Conservation (phyloP, 176 grass and related monocot species). For the Sorghum bicolor region DNA sequence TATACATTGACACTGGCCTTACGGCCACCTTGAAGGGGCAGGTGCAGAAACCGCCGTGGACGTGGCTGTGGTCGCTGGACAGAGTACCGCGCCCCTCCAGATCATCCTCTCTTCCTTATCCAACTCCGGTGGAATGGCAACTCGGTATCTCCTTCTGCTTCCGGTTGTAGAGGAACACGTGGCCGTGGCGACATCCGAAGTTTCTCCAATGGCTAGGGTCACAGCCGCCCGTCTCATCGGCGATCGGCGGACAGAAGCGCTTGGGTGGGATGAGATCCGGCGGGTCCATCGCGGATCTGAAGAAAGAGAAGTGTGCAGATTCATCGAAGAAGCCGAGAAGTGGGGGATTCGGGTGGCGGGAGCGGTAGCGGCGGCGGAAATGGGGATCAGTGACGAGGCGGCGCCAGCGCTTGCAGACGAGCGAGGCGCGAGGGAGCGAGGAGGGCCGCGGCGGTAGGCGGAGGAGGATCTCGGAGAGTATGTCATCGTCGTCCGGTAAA, state of each 20-base stretch:
- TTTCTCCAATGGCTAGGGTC: background rate
- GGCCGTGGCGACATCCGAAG: constrained; percentile 12
- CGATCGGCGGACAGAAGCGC: background rate
- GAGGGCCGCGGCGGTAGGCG: background rate
- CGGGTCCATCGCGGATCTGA: background rate
- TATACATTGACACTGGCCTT: no score
- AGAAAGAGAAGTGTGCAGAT: background rate
- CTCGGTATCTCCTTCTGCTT: background rate
- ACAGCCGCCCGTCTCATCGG: no score
- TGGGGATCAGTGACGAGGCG: background rate
- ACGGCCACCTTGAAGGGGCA: constrained; percentile 3
- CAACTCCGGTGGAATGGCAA: background rate
- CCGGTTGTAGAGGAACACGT: background rate
- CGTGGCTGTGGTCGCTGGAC: background rate
- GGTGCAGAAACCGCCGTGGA: background rate
- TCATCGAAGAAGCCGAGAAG: background rate
- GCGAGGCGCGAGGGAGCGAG: background rate
- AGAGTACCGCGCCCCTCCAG: background rate
- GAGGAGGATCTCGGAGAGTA: background rate
- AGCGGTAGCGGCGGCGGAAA: background rate
- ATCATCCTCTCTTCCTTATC: background rate
- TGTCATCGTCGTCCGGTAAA: background rate
- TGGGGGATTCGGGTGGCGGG: background rate
- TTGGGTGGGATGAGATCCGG: background rate
- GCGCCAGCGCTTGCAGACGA: background rate